Percentiles rank a stretch among this genome's conserved stretches.
phyloP scores from a whole-genome alignment of 1,284 basidiomycete genomes.

The Heterobasidion parviporum region DNA sequence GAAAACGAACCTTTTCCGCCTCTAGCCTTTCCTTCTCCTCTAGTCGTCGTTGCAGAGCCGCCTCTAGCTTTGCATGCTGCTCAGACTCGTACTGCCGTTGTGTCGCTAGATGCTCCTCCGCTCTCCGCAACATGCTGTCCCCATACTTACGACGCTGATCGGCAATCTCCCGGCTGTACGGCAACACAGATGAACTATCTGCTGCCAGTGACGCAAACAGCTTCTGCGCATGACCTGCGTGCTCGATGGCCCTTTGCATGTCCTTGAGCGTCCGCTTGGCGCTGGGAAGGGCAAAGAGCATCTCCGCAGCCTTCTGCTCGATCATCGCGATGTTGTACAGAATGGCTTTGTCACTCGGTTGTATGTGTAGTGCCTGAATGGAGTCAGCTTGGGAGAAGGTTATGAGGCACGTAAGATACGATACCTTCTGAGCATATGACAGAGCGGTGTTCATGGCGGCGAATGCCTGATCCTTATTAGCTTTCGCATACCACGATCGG shows the following conservation, averaged over 20 bases:
- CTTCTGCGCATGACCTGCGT: conserved; percentile 86
- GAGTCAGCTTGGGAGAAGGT: conserved; percentile 11
- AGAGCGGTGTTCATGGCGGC: conserved; percentile 74
- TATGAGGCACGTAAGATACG: not conserved
- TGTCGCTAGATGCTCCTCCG: conserved; percentile 66
- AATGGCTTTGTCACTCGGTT: conserved; percentile 81
- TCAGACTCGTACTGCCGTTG: conserved; percentile 75
- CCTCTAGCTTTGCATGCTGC: conserved; percentile 64
- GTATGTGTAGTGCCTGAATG: conserved; percentile 67
- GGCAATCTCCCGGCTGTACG: conserved; percentile 81
- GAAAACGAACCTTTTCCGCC: conserved; percentile 43
- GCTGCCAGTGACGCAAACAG: conserved; percentile 77
- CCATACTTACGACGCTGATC: conserved; percentile 86
- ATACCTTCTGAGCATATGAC: conserved; percentile 68
- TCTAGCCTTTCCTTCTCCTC: conserved; percentile 58
- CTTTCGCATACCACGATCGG: conserved; percentile 88
- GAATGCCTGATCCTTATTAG: conserved; percentile 80
- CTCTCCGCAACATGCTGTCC: conserved; percentile 72
- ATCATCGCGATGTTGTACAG: conserved; percentile 96
- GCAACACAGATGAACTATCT: conserved; percentile 63
- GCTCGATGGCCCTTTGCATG: conserved; percentile 67
- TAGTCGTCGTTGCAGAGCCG: conserved; percentile 59
- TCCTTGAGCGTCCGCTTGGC: conserved; percentile 76
- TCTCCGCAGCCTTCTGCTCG: conserved; percentile 87
- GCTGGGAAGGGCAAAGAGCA: conserved; percentile 68